Conservation (phyloP, 257 asterid genomes). For the Solanum phureja region DNA sequence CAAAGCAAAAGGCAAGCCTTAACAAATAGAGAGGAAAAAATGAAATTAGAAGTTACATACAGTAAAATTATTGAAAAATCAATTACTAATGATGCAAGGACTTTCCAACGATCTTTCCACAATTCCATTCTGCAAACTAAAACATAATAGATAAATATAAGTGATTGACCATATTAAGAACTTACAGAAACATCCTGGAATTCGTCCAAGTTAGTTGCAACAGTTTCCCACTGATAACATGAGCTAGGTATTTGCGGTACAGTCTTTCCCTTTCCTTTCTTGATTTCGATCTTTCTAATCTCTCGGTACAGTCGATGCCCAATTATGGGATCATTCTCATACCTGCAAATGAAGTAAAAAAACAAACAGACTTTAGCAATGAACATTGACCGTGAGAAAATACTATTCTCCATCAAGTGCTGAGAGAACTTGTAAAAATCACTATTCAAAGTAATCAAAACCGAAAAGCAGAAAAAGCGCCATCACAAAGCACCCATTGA, state of each 20-base stretch:
- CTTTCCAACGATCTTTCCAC: not conserved
- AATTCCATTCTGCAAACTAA: not conserved
- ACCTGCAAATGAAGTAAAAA: constrained; percentile 35
- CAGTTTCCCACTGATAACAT: constrained; percentile 93
- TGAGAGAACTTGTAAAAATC: not conserved
- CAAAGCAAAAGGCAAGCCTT: not conserved
- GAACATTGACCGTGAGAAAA: not conserved
- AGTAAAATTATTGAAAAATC: not conserved
- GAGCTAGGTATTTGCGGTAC: constrained; percentile 67
- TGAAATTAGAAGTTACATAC: not conserved
- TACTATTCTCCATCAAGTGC: not conserved
- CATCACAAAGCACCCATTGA: not conserved
- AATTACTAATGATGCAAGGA: not conserved
- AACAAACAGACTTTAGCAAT: not conserved
- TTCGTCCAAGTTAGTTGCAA: constrained; percentile 87
- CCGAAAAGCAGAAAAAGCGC: not conserved
- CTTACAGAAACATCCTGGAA: constrained; percentile 86
- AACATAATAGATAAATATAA: not conserved
- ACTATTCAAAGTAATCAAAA: not conserved
- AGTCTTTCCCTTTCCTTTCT: constrained; percentile 76
- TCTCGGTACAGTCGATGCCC: constrained; percentile 94
- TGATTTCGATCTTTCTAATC: constrained; percentile 77
- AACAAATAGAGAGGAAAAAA: not conserved
- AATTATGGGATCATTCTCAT: constrained; percentile 76
- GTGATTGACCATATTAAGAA: constrained; percentile 5